Evolutionary conservation across 306 rosid species (phyloP).

Genomic region (Prunus dulcis): DNA sequence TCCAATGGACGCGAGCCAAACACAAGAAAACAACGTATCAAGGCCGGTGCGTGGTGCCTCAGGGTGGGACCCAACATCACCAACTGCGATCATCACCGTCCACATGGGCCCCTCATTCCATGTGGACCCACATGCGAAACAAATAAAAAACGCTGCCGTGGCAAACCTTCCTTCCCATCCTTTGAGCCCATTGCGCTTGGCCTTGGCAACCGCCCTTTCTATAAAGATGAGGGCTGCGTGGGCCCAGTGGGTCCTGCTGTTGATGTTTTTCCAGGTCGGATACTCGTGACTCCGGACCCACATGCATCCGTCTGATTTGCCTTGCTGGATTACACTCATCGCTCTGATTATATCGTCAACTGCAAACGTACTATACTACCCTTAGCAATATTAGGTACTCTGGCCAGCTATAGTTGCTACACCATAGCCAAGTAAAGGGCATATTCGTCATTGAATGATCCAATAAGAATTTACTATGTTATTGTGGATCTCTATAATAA

Average conservation of each 20-base stretch:
- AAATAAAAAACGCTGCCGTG: constrained; percentile 33
- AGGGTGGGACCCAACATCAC: constrained; percentile 33
- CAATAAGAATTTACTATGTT: constrained; percentile 6
- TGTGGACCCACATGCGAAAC: constrained; percentile 31
- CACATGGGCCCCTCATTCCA: constrained; percentile 8
- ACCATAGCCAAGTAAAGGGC: not conserved
- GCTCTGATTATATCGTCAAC: not conserved
- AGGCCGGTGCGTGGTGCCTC: constrained; percentile 42
- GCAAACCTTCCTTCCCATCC: constrained; percentile 21
- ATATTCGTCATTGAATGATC: not conserved
- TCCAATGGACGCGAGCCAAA: constrained; percentile 26
- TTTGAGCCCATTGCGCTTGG: constrained; percentile 19
- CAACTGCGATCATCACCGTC: constrained; percentile 37
- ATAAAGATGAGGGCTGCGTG: constrained; percentile 19
- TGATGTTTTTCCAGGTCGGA: constrained; percentile 60
- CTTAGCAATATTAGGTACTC: not conserved
- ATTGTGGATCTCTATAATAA: constrained; percentile 30
- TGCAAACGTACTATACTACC: not conserved
- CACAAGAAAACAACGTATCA: constrained; percentile 31
- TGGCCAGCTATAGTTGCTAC: not conserved
- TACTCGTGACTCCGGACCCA: constrained; percentile 51
- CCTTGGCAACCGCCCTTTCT: constrained; percentile 40
- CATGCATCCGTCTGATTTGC: constrained; percentile 32
- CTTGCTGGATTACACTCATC: constrained; percentile 36
- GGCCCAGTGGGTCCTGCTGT: constrained; percentile 33